Evolutionary conservation across 2,329 filamentous ascomycete genomes (phyloP).

Genomic region (Diaporthe australafricana): DNA sequence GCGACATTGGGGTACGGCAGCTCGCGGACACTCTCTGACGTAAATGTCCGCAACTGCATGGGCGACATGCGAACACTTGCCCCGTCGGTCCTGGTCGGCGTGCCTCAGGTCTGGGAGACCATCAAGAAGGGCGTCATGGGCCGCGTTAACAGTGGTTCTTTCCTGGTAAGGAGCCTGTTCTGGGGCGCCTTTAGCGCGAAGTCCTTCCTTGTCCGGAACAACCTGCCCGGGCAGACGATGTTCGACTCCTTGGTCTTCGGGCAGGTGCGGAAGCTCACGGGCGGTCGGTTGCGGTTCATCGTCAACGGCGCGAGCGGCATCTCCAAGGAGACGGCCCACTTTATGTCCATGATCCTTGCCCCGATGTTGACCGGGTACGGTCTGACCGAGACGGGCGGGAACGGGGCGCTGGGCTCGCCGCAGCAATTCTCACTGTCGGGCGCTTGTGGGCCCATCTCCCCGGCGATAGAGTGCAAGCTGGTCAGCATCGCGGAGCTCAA

Average conservation of each 20-base stretch:
- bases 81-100: conserved; percentile 91
- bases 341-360: conserved; percentile 91
- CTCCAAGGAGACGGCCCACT: conserved; percentile 86
- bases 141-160: conserved; percentile 79
- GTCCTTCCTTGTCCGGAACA: conserved; percentile 65
- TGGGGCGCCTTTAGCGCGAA: conserved; percentile 73
- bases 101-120: conserved; percentile 97
- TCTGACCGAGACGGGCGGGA: conserved; percentile 91
- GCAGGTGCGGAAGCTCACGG: conserved; percentile 90
- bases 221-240: conserved; percentile 74
- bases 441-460: conserved; percentile 82
- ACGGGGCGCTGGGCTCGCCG: conserved; percentile 85
- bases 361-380: conserved; percentile 97
- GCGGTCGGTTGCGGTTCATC: conserved; percentile 87
- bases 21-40: conserved; percentile 87
- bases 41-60: conserved; percentile 86
- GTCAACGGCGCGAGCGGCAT: conserved; percentile 96
- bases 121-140: conserved; percentile 92
- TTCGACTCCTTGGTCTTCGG: conserved; percentile 89
- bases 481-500: conserved; percentile 91
- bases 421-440: conserved; percentile 80
- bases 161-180: conserved; percentile 83
- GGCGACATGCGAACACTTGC: conserved; percentile 94
- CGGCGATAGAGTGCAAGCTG: conserved; percentile 87
- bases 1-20: conserved; percentile 94